phyloP scores from a whole-genome alignment of 106 monocot species.

The Platanthera zijinensis region DNA sequence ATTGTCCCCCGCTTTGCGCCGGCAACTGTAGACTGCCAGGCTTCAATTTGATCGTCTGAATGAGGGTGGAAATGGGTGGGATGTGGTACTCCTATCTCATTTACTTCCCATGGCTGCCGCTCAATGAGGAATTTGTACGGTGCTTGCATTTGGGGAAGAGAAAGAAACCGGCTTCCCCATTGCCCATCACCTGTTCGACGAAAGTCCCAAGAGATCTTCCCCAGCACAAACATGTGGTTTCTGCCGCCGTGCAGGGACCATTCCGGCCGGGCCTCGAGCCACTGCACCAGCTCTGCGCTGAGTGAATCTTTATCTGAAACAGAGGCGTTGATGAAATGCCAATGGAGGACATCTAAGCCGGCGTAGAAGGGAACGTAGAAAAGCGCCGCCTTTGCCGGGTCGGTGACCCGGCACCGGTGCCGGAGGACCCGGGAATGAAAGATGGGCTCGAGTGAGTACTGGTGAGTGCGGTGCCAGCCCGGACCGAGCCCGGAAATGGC shows the following conservation, averaged over 20 bases:
- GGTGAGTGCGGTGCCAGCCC: constrained; percentile 42
- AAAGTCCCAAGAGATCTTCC: constrained; percentile 59
- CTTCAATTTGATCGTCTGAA: constrained; percentile 21
- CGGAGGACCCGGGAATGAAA: constrained; percentile 31
- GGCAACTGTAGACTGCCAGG: constrained; percentile 22
- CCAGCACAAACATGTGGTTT: constrained; percentile 54
- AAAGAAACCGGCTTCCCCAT: constrained; percentile 46
- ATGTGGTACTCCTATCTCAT: constrained; percentile 45
- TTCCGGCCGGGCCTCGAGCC: constrained; percentile 16
- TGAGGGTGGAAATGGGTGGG: constrained; percentile 56
- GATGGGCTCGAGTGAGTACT: constrained; percentile 61
- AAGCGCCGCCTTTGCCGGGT: constrained; percentile 22
- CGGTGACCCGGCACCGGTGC: constrained; percentile 30
- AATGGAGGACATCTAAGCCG: constrained; percentile 40
- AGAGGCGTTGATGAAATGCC: constrained; percentile 53
- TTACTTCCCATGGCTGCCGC: constrained; percentile 44
- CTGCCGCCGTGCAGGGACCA: constrained; percentile 22
- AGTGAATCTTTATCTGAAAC: constrained; percentile 25
- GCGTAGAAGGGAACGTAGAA: constrained; percentile 65
- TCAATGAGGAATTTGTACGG: constrained; percentile 50
- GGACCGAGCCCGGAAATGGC: constrained; percentile 20
- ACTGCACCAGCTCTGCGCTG: constrained; percentile 26
- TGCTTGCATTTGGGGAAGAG: constrained; percentile 17
- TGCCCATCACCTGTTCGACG: constrained; percentile 8
- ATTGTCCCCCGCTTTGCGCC: constrained; percentile 17